Conservation (phyloP, 75 land plant genomes). For the Selaginella tamariscina region DNA sequence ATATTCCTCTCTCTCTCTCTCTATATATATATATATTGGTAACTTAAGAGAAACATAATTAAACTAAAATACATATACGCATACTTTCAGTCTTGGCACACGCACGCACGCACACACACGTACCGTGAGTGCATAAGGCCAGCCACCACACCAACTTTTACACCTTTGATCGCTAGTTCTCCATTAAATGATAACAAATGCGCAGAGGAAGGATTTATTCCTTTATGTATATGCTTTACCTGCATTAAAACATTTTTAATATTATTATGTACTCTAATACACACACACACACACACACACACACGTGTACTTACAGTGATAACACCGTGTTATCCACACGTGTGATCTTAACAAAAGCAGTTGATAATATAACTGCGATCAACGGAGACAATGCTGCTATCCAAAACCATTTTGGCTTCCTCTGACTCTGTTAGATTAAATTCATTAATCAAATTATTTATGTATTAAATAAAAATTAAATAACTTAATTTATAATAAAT, state of each 20-base stretch:
- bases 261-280: too few species aligned
- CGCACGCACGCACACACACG: not conserved
- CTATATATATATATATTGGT: too few species aligned
- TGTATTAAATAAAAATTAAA: not conserved
- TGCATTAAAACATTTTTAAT: slow-evolving; percentile 14
- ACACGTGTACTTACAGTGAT: slow-evolving; percentile 18
- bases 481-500: not conserved
- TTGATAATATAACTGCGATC: slow-evolving; percentile 12
- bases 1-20: too few species aligned
- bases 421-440: slow-evolving; percentile 23
- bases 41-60: too few species aligned
- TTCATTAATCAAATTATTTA: too few species aligned
- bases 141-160: slow-evolving; percentile 62
- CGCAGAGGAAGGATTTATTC: slow-evolving; percentile 58
- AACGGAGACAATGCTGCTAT: not conserved
- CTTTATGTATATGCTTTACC: slow-evolving; percentile 60
- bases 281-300: not conserved
- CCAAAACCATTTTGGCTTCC: slow-evolving; percentile 18
- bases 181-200: slow-evolving; percentile 38
- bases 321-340: slow-evolving; percentile 8
- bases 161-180: slow-evolving; percentile 21
- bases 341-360: slow-evolving; percentile 2
- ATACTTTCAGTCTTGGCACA: too few species aligned
- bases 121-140: slow-evolving; percentile 67
- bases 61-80: too few species aligned